phyloP scores from a whole-genome alignment of 306 rosid genomes.

The Cajanus cajan region DNA sequence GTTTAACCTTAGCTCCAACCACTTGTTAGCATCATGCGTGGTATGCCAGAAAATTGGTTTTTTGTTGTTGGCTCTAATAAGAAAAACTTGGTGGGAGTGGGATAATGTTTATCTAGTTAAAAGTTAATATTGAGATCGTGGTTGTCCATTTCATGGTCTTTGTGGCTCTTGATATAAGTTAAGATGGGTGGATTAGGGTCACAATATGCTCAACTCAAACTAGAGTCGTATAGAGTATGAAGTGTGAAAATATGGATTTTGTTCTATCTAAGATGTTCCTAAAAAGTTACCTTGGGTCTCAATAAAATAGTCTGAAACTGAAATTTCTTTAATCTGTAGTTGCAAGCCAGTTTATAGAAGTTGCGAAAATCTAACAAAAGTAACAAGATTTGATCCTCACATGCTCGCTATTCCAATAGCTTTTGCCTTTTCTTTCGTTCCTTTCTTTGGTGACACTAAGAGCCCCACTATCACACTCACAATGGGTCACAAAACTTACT shows the following conservation, averaged over 20 bases:
- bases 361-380: neutral
- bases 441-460: neutral
- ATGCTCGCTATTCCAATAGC: neutral
- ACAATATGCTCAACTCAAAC: neutral
- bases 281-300: neutral
- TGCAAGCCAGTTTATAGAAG: neutral
- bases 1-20: conserved; percentile 17
- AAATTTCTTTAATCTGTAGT: neutral
- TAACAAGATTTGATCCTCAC: neutral
- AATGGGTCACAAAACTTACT: neutral
- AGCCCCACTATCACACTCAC: neutral
- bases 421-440: neutral
- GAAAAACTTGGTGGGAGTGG: neutral
- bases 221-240: neutral
- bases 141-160: conserved; percentile 35
- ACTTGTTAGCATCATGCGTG: conserved; percentile 19
- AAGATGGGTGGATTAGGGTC: neutral
- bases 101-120: conserved; percentile 27
- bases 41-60: neutral
- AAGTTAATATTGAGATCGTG: conserved; percentile 29
- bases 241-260: neutral
- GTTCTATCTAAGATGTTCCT: neutral
- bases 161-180: neutral
- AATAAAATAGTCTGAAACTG: neutral
- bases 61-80: neutral